Percentiles rank a stretch among this genome's conserved stretches.
Conservation (phyloP, 1,139 yeast genomes). For the Saccharomyces hybrid region DNA sequence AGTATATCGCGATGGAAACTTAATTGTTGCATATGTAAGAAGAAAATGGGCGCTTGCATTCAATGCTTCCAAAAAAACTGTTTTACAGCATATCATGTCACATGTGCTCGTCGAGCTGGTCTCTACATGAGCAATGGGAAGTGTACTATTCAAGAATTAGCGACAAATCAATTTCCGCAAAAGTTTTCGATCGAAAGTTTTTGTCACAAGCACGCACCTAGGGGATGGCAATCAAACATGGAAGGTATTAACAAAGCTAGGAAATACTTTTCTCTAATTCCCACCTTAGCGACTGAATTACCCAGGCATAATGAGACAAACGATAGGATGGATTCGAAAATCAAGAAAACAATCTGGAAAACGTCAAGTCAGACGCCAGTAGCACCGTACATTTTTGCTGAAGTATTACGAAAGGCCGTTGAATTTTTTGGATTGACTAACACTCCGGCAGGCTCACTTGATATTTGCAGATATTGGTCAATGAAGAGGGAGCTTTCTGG, state of each 20-base stretch:
- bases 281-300: not conserved
- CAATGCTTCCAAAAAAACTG: slow-evolving; percentile 82
- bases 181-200: slow-evolving; percentile 42
- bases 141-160: slow-evolving; percentile 58
- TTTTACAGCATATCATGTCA: slow-evolving; percentile 83
- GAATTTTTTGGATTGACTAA: slow-evolving; percentile 30
- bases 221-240: slow-evolving; percentile 36
- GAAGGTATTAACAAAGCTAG: slow-evolving; percentile 50
- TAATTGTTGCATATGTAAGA: slow-evolving; percentile 72
- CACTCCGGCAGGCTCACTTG: slow-evolving; percentile 38
- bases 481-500: slow-evolving; percentile 67
- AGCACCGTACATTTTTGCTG: slow-evolving; percentile 57
- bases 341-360: slow-evolving; percentile 50
- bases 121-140: slow-evolving; percentile 67
- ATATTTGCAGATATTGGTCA: slow-evolving; percentile 76
- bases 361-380: slow-evolving; percentile 66
- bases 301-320: not conserved
- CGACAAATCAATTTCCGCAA: slow-evolving; percentile 32
- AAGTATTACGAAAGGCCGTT: slow-evolving; percentile 36
- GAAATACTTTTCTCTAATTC: slow-evolving; percentile 36
- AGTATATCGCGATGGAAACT: slow-evolving; percentile 83
- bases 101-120: slow-evolving; percentile 86
- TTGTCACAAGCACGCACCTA: slow-evolving; percentile 75
- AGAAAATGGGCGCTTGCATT: slow-evolving; percentile 78
- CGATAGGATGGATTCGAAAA: slow-evolving; percentile 27